A percentile compares a stretch with the other conserved stretches of the same genome.
Evolutionary conservation across 2,329 filamentous ascomycete species (phyloP).

Genomic region (Epicoccum nigrum): DNA sequence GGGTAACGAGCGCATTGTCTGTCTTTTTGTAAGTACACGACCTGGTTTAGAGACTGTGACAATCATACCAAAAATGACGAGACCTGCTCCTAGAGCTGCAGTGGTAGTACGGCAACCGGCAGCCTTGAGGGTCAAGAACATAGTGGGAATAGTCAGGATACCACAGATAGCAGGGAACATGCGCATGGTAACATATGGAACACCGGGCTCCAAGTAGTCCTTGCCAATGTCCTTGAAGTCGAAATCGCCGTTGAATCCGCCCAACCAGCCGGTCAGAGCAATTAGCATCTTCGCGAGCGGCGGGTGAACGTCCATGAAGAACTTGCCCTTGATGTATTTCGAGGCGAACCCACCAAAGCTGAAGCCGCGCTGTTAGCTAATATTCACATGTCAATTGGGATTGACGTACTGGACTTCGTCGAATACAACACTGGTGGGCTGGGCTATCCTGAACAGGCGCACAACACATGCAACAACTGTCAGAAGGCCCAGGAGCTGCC

Average conservation of each 20-base stretch:
- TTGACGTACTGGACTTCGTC: constrained; percentile 96
- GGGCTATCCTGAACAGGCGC: constrained; percentile 93
- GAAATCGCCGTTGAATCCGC: constrained; percentile 93
- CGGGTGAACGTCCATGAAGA: constrained; percentile 99
- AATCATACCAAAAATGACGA: constrained; percentile 84
- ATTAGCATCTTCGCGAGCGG: constrained; percentile 96
- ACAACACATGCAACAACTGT: constrained; percentile 79
- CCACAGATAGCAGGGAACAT: constrained; percentile 89
- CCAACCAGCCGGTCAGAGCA: constrained; percentile 90
- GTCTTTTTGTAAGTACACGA: constrained; percentile 26
- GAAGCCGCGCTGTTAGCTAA: constrained; percentile 29
- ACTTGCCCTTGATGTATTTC: constrained; percentile 98
- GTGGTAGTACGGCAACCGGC: constrained; percentile 86
- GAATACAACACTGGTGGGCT: constrained; percentile 95
- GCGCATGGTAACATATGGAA: constrained; percentile 98
- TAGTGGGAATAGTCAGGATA: constrained; percentile 84
- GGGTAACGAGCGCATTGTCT: constrained; percentile 96
- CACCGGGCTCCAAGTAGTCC: constrained; percentile 91
- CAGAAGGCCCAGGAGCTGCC: constrained; percentile 73
- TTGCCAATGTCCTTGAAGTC: constrained; percentile 99
- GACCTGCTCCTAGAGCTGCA: constrained; percentile 78
- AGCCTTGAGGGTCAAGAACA: constrained; percentile 94
- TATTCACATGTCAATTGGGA: constrained; percentile 1
- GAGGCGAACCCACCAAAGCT: constrained; percentile 98
- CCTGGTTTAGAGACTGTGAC: neutral